Evolutionary conservation across 371 early-diverging fungal genomes (phyloP).

Genomic region (Mucor saturninus): DNA sequence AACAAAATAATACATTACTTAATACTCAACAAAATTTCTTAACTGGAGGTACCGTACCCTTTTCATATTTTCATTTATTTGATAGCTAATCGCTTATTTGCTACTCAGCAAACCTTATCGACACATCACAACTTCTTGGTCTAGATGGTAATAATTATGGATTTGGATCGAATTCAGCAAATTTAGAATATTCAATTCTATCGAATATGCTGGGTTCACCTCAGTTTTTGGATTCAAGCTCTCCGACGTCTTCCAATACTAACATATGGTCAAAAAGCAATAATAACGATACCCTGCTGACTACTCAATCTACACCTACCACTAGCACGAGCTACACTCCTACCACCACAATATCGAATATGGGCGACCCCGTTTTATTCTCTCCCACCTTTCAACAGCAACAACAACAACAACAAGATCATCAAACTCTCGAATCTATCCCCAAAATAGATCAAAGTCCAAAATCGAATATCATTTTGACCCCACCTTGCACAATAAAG

Average conservation of each 20-base stretch:
- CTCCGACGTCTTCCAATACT: not conserved
- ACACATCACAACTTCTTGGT: slow-evolving; percentile 9
- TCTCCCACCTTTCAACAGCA: slow-evolving; percentile 10
- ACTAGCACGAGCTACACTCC: slow-evolving; percentile 23
- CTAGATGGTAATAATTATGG: slow-evolving; percentile 41
- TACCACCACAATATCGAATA: not conserved
- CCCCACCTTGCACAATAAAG: slow-evolving; percentile 1
- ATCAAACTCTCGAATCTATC: slow-evolving; percentile 2
- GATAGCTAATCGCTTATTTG: slow-evolving; percentile 1
- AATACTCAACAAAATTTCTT: slow-evolving; percentile 12
- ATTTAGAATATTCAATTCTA: slow-evolving; percentile 85
- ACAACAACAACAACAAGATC: slow-evolving; percentile 5
- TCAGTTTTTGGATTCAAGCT: slow-evolving; percentile 11
- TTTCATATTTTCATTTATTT: not conserved
- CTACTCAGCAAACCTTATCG: slow-evolving; percentile 20
- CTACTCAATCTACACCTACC: slow-evolving; percentile 27
- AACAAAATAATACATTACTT: slow-evolving; percentile 6
- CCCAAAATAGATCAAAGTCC: slow-evolving; percentile 11
- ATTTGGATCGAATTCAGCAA: slow-evolving; percentile 86
- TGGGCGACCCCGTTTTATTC: slow-evolving; percentile 15
- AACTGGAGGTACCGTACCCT: slow-evolving; percentile 21
- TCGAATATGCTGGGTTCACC: slow-evolving; percentile 77
- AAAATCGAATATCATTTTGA: slow-evolving; percentile 18
- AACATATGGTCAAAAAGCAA: slow-evolving; percentile 2
- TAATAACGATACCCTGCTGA: slow-evolving; percentile 11